A percentile compares a stretch with the other conserved stretches of the same genome.
Conservation (phyloP, 331 rosid genomes). For the Arachis monticola region DNA sequence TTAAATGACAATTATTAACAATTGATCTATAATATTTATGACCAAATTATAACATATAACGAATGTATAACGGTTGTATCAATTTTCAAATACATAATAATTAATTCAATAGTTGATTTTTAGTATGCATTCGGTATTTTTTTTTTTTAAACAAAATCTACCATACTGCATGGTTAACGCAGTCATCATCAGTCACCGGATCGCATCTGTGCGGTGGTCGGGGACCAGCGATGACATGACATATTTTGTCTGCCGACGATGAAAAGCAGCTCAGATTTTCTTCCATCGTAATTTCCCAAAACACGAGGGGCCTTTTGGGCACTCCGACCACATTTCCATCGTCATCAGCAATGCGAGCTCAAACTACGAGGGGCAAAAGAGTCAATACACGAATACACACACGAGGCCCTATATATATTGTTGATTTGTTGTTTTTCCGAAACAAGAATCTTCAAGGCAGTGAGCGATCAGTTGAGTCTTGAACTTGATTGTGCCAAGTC, state of each 20-base stretch:
- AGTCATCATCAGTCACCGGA: background rate
- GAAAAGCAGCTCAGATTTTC: background rate
- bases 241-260: background rate
- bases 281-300: background rate
- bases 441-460: background rate
- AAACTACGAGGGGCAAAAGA: background rate
- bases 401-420: background rate
- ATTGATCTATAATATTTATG: no score
- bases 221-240: background rate
- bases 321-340: background rate
- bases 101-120: no score
- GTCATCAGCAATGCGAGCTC: background rate
- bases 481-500: constrained; percentile 2
- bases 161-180: background rate
- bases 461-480: no score
- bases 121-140: no score
- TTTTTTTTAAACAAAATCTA: no score
- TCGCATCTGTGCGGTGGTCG: background rate
- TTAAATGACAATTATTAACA: no score
- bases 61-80: no score
- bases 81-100: no score
- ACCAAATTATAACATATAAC: no score
- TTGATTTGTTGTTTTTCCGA: background rate
- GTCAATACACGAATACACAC: background rate
- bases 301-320: constrained; percentile 11